Percentiles rank a stretch among this genome's conserved stretches.
These are phyloP conservation scores for Clonostachys chloroleuca DNA, from an alignment of 2,329 filamentous ascomycete genomes.

Conservation along the genomic window DNA sequence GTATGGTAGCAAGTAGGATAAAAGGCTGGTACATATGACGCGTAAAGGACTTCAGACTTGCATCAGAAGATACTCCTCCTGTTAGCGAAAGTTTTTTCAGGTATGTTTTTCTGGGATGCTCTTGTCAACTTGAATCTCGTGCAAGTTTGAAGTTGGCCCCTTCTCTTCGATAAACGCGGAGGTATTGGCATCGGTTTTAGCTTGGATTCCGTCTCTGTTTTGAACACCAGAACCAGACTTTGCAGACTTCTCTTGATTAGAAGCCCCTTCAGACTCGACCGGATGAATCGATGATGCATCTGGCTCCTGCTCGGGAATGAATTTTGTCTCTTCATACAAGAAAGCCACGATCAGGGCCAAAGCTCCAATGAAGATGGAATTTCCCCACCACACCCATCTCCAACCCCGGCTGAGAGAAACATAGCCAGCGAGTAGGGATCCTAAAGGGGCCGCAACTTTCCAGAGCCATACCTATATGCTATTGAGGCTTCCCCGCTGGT, in stretches of 20 bases:
- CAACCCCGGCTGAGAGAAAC: slow-evolving; percentile 27
- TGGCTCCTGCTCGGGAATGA: slow-evolving; percentile 3
- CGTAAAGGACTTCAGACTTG: no score
- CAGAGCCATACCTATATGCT: slow-evolving; percentile 31
- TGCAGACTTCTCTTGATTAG: no score
- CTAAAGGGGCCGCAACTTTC: slow-evolving; percentile 19
- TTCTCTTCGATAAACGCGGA: no score
- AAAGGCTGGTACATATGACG: no score
- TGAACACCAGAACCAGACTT: no score
- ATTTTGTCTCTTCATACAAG: slow-evolving; percentile 31
- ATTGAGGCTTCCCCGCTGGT: slow-evolving; percentile 41
- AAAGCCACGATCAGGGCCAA: slow-evolving; percentile 32
- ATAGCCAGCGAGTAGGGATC: slow-evolving; percentile 31
- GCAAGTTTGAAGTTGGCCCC: no score
- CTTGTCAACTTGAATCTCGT: slow-evolving; percentile 5
- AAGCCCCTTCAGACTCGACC: no score
- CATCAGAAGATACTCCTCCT: no score
- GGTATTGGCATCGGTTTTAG: no score
- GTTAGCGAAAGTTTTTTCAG: slow-evolving; percentile 24
- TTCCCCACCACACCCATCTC: slow-evolving; percentile 46
- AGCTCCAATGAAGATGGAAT: slow-evolving; percentile 28
- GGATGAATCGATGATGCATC: slow-evolving; percentile 3
- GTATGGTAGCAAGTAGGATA: no score
- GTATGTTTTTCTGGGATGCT: slow-evolving; percentile 30
- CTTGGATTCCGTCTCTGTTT: no score